Base-by-base conservation (phyloP, 805 yeast genomes). In the Starmerella powellii region DNA sequence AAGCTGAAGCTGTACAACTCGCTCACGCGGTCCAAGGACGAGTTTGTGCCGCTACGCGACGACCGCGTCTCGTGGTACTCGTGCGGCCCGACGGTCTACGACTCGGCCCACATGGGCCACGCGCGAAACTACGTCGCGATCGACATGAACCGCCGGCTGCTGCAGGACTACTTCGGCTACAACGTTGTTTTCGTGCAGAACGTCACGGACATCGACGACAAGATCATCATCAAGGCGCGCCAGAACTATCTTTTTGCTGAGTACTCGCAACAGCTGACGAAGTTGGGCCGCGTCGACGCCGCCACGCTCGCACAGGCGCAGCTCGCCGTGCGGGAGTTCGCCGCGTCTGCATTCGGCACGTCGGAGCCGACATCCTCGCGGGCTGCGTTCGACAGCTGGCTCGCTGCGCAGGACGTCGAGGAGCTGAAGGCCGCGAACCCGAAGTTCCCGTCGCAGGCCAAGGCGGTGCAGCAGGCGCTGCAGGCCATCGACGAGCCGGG, bases 41-140 rank as follows among this genome's bases (percentile, higher is more conserved):
- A 69, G 44, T 88, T 91, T 55, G 61, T 76, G n/a, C 93, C 97
- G 2, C 63, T 67, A 43, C 64, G 67, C 21, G 72, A 73, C 2
- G 58, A 57, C 28, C 72, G 73, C 46, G 81, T 91, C 38, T 72
- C 86, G 1, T 91, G 98, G 98, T 91, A 91, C 66, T 82, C 86
- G 44, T 91, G 98, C 71, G 98, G 98, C 5, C 98, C 98, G 11
- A 91, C 98, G 0, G 98, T 91, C 13, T 91, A 91, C 58, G 95
- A 91, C 63, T 76, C 91, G 27, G 75, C 87, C 40, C 98, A 91
- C 59, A 86, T 91, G 96, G 98, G 98, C 18, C 98, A 91, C 61
- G 98, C 98, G 12, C 72, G 98, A 62, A 91, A 91, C 64, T 91
- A 91, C 57, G 97, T 91, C 38, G 76, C 95, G 8, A 83, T 82